Base-by-base conservation (phyloP, 2,329 filamentous ascomycete species). In the Arthrobotrys sinensis region DNA sequence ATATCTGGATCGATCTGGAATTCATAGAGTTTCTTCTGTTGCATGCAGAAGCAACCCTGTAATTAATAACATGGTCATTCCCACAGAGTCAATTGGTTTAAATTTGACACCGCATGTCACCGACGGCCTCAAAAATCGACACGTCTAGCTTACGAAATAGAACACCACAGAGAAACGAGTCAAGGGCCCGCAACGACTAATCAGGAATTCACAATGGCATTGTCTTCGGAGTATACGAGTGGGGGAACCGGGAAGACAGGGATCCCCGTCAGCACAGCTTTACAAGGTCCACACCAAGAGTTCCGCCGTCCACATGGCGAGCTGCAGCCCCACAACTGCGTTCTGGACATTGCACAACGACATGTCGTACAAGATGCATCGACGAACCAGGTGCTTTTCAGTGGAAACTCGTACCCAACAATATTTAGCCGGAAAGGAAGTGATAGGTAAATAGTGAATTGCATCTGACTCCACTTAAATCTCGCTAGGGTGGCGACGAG, bases 201-300 rank as follows among this genome's bases (percentile, higher is more conserved):
- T 38, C 28, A 36, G 10, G 28, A 55, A 36, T 36, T 19, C 8
- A 38, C 40, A 34, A 38, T 5, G 19, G 16, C 3, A 24, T 55
- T 10, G 12, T 21, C 24, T 60, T 60, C 53, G 53, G 53, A 60
- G 34, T 60, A 60, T 40, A 60, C 53, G 53, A 40, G 53, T 60
- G 53, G 53, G 52, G 53, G 53, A 40, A 55, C 7, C 34, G 34
- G 53, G 53, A 40, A 43, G 36, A 38, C 53, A 60, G 11, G 53
- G 53, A 24, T 60, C 16, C 16, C 34, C 11, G 52, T 55, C 53
- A 60, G 53, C 36, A 60, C 32, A 24, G 45, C 16, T 8, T 11
- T 24, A 24, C 36, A 19, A 38, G 28, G 7, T 24, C 53, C 53
- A 60, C 19, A 60, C 16, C 8, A 60, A 24, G 16, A 24, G 53